These are phyloP conservation scores for Tetradesmus obliquus DNA, from an alignment of 139 green algal genomes.

Conservation along the genomic window DNA sequence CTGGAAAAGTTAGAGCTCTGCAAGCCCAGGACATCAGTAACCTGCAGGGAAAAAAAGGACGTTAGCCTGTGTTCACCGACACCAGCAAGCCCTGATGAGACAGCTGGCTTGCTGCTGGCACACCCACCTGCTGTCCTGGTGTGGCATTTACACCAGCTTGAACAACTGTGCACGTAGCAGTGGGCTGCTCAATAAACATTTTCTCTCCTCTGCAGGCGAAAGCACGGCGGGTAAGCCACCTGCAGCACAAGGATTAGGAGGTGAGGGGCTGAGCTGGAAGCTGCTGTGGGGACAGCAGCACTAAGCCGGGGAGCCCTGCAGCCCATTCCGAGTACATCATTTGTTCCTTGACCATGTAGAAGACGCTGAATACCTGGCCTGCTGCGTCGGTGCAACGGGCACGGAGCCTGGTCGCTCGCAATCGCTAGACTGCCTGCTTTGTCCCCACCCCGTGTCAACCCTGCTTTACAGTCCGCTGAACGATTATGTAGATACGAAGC, in stretches of 20 bases:
- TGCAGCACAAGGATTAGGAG: background rate
- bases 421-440: background rate
- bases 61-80: background rate
- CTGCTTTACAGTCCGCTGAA: background rate
- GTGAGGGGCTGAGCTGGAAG: background rate
- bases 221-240: background rate
- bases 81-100: background rate
- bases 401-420: background rate
- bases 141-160: conserved; percentile 1
- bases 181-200: conserved; percentile 20
- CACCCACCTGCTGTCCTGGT: conserved; percentile 19
- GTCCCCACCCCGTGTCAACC: background rate
- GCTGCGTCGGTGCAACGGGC: background rate
- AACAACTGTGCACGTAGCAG: conserved; percentile 17
- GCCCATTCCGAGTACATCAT: background rate
- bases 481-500: background rate
- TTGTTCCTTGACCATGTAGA: background rate
- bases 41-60: background rate
- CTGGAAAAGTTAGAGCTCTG: conserved; percentile 2
- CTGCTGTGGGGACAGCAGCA: background rate
- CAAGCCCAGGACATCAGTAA: background rate
- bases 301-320: background rate
- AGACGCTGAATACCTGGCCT: background rate
- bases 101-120: background rate
- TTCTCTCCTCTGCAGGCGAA: background rate